phyloP scores from a whole-genome alignment of 768 basidiomycete species.

The Tricholomella constricta region DNA sequence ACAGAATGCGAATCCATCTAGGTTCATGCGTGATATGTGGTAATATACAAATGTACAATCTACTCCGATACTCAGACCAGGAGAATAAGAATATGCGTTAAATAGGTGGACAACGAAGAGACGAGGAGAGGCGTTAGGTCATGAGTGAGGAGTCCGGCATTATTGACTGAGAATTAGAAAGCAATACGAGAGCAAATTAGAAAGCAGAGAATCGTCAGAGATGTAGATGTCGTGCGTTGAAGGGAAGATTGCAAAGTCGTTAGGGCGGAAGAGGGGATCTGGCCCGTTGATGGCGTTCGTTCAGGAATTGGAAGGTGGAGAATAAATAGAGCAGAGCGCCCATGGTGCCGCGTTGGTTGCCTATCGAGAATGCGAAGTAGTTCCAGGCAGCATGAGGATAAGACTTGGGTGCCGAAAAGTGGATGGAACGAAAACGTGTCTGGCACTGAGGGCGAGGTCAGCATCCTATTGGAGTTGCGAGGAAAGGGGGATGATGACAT shows the following conservation, averaged over 20 bases:
- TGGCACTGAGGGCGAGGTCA: neutral
- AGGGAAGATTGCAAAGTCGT: neutral
- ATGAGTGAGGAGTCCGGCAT: neutral
- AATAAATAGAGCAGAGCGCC: too few species aligned
- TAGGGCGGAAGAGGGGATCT: neutral
- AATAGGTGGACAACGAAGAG: neutral
- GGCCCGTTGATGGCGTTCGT: too few species aligned
- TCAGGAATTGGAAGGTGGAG: too few species aligned
- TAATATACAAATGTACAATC: neutral
- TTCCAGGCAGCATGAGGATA: too few species aligned
- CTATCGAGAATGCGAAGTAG: too few species aligned
- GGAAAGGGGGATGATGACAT: neutral
- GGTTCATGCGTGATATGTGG: neutral
- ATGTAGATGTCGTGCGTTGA: neutral
- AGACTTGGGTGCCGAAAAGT: neutral
- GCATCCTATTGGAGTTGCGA: neutral
- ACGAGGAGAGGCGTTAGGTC: neutral
- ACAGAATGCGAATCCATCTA: neutral
- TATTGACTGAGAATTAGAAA: neutral
- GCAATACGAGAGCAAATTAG: neutral
- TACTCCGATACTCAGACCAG: neutral
- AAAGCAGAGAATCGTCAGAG: neutral
- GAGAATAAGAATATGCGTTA: neutral
- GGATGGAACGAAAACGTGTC: too few species aligned
- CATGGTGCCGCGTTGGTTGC: too few species aligned